Percentiles rank a stretch among this genome's conserved stretches.
Conservation (phyloP, 306 rosid genomes). For the Glycine soja region DNA sequence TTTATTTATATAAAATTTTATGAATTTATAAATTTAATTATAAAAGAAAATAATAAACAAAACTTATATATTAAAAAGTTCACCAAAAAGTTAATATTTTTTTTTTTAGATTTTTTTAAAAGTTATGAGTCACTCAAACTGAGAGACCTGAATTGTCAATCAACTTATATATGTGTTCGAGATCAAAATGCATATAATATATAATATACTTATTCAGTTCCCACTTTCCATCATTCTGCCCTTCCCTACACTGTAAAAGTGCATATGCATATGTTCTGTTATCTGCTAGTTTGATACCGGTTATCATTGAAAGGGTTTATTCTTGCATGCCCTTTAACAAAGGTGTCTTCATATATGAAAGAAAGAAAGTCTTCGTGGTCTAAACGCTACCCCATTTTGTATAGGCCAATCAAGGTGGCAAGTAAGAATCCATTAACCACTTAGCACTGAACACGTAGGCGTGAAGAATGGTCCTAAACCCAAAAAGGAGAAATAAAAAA, state of each 20-base stretch:
- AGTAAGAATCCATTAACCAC: slow-evolving; percentile 4
- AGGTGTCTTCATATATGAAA: neutral
- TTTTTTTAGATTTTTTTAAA: no score
- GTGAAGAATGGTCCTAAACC: neutral
- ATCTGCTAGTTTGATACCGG: neutral
- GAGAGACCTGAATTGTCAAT: no score
- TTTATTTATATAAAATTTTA: no score
- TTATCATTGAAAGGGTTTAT: slow-evolving; percentile 14
- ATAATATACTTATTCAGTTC: slow-evolving; percentile 19
- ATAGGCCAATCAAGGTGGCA: slow-evolving; percentile 12
- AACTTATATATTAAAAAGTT: no score
- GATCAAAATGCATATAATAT: neutral
- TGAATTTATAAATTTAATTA: no score
- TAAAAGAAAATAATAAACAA: no score
- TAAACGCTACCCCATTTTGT: slow-evolving; percentile 40
- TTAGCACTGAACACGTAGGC: slow-evolving; percentile 17
- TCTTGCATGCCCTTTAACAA: neutral
- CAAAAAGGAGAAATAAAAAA: no score
- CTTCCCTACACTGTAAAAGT: slow-evolving; percentile 17
- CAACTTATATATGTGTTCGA: no score
- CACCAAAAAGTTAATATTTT: no score
- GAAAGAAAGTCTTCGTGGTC: slow-evolving; percentile 23
- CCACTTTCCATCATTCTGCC: slow-evolving; percentile 23
- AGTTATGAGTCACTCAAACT: no score
- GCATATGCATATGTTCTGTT: slow-evolving; percentile 44